phyloP scores from a whole-genome alignment of 768 basidiomycete genomes.

The Cystofilobasidium bisporidii region DNA sequence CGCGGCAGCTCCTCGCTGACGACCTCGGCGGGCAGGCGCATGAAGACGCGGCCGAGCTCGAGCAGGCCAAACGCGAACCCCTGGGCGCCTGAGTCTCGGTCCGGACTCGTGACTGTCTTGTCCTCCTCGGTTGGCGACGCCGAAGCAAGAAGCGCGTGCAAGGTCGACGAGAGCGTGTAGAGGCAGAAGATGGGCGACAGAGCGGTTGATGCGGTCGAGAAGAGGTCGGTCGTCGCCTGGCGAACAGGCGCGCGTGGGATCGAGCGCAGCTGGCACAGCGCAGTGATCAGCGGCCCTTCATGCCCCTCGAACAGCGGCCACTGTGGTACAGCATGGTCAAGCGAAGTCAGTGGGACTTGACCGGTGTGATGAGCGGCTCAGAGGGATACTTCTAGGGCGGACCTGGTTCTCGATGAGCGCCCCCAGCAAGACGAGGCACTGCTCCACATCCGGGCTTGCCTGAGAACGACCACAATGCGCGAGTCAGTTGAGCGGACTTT shows the following conservation, averaged over 20 bases:
- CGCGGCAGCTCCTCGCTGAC: constrained; percentile 80
- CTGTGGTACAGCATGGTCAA: background rate
- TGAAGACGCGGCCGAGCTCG: constrained; percentile 69
- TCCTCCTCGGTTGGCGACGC: background rate
- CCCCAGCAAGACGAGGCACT: background rate
- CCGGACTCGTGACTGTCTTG: background rate
- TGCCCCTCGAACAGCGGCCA: background rate
- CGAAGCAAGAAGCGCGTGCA: background rate
- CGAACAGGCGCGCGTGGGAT: background rate
- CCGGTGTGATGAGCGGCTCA: background rate
- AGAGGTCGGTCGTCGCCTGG: background rate
- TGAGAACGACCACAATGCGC: background rate
- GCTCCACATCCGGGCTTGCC: background rate
- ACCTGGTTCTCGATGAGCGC: background rate
- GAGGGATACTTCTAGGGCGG: no score
- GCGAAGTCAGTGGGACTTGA: background rate
- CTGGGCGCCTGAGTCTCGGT: background rate
- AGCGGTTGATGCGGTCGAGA: background rate
- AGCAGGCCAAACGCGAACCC: constrained; percentile 63
- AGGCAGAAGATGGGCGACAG: background rate
- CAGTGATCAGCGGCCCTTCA: background rate
- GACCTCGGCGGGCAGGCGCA: constrained; percentile 69
- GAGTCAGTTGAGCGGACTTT: no score
- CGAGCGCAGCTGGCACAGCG: background rate
- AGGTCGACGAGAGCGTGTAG: constrained; percentile 1